A percentile compares a stretch with the other conserved stretches of the same genome.
phyloP scores from a whole-genome alignment of 1,139 yeast species.

The Suhomyces chickasaworum region DNA sequence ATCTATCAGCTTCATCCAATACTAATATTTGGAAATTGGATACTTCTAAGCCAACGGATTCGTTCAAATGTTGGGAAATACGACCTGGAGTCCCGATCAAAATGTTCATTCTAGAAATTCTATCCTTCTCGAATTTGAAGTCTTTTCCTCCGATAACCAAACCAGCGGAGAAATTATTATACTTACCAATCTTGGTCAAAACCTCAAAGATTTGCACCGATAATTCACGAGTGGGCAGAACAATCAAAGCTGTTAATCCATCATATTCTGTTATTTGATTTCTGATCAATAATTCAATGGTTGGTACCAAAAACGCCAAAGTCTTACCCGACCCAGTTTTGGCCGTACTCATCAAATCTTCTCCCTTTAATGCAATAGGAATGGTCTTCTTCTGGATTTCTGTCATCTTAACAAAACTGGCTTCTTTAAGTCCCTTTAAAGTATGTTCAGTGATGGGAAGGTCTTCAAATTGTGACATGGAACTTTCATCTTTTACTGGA shows the following conservation, averaged over 20 bases:
- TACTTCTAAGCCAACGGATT: slow-evolving; percentile 82
- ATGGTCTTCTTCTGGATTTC: slow-evolving; percentile 85
- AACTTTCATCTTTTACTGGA: slow-evolving; percentile 33
- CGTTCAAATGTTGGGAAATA: slow-evolving; percentile 91
- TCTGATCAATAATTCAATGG: slow-evolving; percentile 69
- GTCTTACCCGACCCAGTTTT: slow-evolving; percentile 98
- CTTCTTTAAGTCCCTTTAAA: slow-evolving; percentile 68
- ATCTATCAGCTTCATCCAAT: slow-evolving; percentile 94
- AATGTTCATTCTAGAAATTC: slow-evolving; percentile 81
- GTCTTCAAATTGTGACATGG: slow-evolving; percentile 54
- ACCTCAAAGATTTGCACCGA: slow-evolving; percentile 96
- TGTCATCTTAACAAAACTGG: slow-evolving; percentile 73
- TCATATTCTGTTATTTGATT: slow-evolving; percentile 84
- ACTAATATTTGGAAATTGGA: slow-evolving; percentile 80
- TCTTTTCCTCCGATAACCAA: slow-evolving; percentile 97
- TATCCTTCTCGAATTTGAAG: slow-evolving; percentile 80
- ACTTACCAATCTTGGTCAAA: slow-evolving; percentile 76
- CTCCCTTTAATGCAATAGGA: slow-evolving; percentile 74
- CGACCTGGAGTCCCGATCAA: slow-evolving; percentile 97
- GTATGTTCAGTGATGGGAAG: slow-evolving; percentile 75
- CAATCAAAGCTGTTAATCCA: slow-evolving; percentile 89
- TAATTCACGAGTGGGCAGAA: slow-evolving; percentile 92
- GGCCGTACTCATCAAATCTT: slow-evolving; percentile 90
- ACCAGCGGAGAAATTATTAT: slow-evolving; percentile 86
- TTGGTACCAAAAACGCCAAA: slow-evolving; percentile 84